These are phyloP conservation scores for Byssoonygena ceratinophila DNA, from an alignment of 2,329 filamentous ascomycete genomes.

Conservation along the genomic window DNA sequence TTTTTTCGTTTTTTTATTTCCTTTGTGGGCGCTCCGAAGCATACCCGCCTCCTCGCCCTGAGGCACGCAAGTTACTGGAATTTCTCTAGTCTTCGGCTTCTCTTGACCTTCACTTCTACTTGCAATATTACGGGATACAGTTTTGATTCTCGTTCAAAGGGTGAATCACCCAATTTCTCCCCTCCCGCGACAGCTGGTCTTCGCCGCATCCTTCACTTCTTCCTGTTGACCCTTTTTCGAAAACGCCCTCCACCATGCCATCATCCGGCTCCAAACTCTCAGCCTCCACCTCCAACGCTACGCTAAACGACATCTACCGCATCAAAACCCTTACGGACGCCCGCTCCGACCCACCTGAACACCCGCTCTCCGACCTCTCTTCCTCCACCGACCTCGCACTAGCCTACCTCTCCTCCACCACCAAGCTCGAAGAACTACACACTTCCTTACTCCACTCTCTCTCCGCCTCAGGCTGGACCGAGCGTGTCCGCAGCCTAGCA, in stretches of 20 bases:
- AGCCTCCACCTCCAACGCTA: neutral
- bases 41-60: neutral
- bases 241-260: neutral
- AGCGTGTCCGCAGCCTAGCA: conserved; percentile 45
- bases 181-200: conserved; percentile 8
- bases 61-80: neutral
- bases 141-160: no score
- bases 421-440: conserved; percentile 48
- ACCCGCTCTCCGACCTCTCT: conserved; percentile 22
- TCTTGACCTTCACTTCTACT: neutral
- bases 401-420: conserved; percentile 38
- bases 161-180: neutral
- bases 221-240: neutral
- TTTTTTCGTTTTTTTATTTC: neutral
- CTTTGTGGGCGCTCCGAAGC: neutral
- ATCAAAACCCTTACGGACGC: conserved; percentile 29
- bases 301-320: conserved; percentile 14
- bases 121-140: no score
- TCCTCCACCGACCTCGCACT: conserved; percentile 33
- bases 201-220: neutral
- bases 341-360: conserved; percentile 28
- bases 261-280: neutral
- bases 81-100: no score
- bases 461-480: conserved; percentile 49
- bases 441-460: conserved; percentile 44